These are phyloP conservation scores for Xylariaceae sp. DNA, from an alignment of 2,329 filamentous ascomycete species.

Conservation along the genomic window DNA sequence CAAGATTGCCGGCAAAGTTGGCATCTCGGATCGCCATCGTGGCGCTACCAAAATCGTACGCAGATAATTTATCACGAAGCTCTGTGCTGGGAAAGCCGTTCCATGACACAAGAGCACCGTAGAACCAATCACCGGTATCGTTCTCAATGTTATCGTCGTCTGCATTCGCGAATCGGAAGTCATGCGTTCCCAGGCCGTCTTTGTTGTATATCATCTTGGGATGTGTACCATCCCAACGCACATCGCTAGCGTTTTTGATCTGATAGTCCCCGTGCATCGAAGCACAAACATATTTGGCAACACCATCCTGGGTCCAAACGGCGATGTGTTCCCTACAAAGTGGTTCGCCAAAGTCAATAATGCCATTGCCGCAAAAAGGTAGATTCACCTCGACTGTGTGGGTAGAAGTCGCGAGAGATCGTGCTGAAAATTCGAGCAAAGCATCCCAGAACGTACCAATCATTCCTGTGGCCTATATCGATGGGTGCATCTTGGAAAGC, in stretches of 20 bases:
- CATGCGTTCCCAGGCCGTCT: conserved; percentile 28
- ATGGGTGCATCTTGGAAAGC: conserved; percentile 27
- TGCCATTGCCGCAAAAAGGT: too few relatives aligned
- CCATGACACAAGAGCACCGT: conserved; percentile 27
- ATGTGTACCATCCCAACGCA: conserved; percentile 31
- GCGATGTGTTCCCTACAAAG: conserved; percentile 30
- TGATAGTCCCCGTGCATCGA: conserved; percentile 32
- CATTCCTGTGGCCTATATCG: conserved; percentile 38
- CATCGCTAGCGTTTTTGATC: conserved; percentile 22
- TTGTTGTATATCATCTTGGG: conserved; percentile 33
- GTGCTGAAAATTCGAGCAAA: too few relatives aligned
- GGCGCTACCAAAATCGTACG: conserved; percentile 28
- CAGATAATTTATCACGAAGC: conserved; percentile 25
- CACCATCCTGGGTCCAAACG: conserved; percentile 28
- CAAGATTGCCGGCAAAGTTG: conserved; percentile 22
- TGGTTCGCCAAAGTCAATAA: too few relatives aligned
- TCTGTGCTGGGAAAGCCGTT: conserved; percentile 27
- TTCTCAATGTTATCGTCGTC: conserved; percentile 32
- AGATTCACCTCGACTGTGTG: too few relatives aligned
- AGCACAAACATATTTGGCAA: conserved; percentile 25
- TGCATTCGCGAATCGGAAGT: conserved; percentile 29
- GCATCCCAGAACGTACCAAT: conserved; percentile 15
- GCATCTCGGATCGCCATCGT: conserved; percentile 27
- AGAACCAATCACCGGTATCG: conserved; percentile 29
- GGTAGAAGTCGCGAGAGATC: too few relatives aligned